These are phyloP conservation scores for Mycena vulgaris DNA, from an alignment of 768 basidiomycete species.

Conservation along the genomic window DNA sequence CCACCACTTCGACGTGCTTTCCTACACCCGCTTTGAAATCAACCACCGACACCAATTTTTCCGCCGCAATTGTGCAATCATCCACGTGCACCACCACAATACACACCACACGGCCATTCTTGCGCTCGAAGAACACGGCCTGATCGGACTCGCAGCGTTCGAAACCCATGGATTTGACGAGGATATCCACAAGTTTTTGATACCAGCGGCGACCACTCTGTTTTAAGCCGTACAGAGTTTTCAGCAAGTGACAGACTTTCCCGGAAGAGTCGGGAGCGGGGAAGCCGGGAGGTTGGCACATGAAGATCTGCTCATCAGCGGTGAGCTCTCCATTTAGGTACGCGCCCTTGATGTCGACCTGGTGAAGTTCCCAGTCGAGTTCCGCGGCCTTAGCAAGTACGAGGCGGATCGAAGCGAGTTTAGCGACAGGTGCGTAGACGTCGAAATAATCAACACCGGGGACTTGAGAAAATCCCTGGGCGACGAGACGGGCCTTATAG, in stretches of 20 bases:
- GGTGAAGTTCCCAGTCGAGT: conserved; percentile 6
- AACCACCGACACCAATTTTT: neutral
- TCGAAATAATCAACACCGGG: conserved; percentile 15
- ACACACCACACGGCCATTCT: no score
- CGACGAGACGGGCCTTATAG: conserved; percentile 20
- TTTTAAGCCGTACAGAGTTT: conserved; percentile 10
- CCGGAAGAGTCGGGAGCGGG: neutral
- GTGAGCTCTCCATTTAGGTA: conserved; percentile 9
- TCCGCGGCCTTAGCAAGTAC: neutral
- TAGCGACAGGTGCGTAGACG: neutral
- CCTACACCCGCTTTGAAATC: neutral
- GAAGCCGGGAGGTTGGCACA: conserved; percentile 8
- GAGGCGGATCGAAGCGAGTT: conserved; percentile 4
- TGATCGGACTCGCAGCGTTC: neutral
- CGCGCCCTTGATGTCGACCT: conserved; percentile 7
- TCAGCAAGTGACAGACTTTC: conserved; percentile 2
- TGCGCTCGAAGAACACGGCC: neutral
- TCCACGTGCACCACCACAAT: conserved; percentile 2
- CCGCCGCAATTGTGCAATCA: neutral
- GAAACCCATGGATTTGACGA: neutral
- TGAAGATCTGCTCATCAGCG: neutral
- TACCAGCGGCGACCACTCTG: conserved; percentile 10
- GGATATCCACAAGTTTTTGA: neutral
- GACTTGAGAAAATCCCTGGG: conserved; percentile 11
- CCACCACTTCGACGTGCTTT: neutral